Base-by-base conservation (phyloP, 805 yeast species). In the Brettanomyces bruxellensis region DNA sequence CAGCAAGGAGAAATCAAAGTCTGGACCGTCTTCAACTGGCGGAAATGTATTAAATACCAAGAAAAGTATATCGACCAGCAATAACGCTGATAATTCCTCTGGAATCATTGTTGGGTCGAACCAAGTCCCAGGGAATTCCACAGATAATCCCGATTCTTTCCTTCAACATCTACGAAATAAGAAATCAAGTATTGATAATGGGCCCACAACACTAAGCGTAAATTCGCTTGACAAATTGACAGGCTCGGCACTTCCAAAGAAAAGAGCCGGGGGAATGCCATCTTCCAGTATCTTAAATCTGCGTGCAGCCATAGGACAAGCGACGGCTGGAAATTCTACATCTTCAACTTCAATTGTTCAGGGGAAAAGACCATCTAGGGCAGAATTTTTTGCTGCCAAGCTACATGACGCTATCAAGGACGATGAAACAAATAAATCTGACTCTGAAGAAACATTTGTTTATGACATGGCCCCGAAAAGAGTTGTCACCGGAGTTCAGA, bases 371-470 rank as follows among this genome's bases (percentile, higher is more conserved):
- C 76, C 87, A 3, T 80, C 95, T 6, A 76, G 89, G 58, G 93
- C 96, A 0, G 98, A 90, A 58, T 79, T 88, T 49, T 93, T 93
- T 64, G 98, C 97, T 8, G 97, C 98, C 0, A 86, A 84, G 55
- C 71, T 93, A 50, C 98, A 96, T 7, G 83, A 88, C 47, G 98
- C 98, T 1, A 95, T 91, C 4, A 95, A 85, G 51, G 96, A 88
- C 55, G 90, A 79, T 40, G 87, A 85, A 50, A 79, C 85, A 38
- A 56, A 57, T 34, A 53, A 55, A 14, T 82, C 90, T 34, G 97
- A 90, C 61, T 80, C 89, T 25, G 96, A 90, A 55, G 99, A 93
- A 62, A 88, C 95, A 1, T 91, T 93, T 71, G 96, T 91, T n/a
- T 91, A 91, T 62, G 97, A 90, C 57, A 78, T 70, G 25, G 37